Evolutionary conservation across 306 rosid species (phyloP).

Genomic region (Carpinus viminea): DNA sequence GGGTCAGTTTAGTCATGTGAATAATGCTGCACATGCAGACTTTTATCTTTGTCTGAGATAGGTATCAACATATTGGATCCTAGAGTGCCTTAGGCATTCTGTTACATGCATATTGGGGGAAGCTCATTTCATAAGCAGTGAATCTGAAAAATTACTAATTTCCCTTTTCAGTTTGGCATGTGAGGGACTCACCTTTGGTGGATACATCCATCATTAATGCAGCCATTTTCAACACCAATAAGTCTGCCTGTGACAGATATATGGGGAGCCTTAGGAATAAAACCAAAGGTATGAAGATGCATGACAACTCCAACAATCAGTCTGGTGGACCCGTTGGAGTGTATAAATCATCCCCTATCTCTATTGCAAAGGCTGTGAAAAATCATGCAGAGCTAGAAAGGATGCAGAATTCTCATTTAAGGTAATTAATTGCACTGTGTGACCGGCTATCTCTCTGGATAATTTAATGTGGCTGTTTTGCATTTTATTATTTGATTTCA

Average conservation of each 20-base stretch:
- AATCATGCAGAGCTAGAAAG: conserved; percentile 84
- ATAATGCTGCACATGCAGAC: too few relatives aligned
- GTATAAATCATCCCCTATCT: conserved; percentile 61
- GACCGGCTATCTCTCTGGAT: conserved; percentile 10
- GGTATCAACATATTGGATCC: too few relatives aligned
- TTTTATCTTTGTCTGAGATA: too few relatives aligned
- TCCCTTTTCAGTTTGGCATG: conserved; percentile 71
- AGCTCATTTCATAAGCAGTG: neutral
- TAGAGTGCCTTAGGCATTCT: too few relatives aligned
- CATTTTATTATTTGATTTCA: conserved; percentile 23
- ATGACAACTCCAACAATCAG: conserved; percentile 45
- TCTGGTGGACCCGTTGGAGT: conserved; percentile 48
- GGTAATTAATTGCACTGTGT: conserved; percentile 41
- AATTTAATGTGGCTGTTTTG: conserved; percentile 13
- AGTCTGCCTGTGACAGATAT: conserved; percentile 65
- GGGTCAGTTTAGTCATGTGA: too few relatives aligned
- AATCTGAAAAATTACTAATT: conserved; percentile 20
- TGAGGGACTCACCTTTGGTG: conserved; percentile 70
- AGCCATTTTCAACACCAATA: conserved; percentile 76
- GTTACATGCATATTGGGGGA: too few relatives aligned
- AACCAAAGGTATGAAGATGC: conserved; percentile 41
- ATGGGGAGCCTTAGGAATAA: conserved; percentile 40
- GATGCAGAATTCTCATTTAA: conserved; percentile 79
- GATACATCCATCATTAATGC: conserved; percentile 88
- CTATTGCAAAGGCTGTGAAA: conserved; percentile 84